Percentiles rank a stretch among this genome's conserved stretches.
Conservation (phyloP, 345 rosid species). For the Eucalyptus curtisii region DNA sequence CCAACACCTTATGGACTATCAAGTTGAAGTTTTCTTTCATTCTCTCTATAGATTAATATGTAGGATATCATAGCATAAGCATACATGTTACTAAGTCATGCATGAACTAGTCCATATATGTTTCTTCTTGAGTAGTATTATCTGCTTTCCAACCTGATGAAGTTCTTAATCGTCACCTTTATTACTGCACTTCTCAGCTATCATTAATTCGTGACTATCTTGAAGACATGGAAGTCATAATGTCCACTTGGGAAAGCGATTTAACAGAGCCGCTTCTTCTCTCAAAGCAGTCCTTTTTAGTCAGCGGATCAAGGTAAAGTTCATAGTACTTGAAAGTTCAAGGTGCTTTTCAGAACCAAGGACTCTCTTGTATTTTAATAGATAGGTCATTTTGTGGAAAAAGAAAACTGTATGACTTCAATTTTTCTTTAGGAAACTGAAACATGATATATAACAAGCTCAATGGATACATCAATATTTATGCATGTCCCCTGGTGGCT, state of each 20-base stretch:
- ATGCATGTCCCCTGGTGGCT: background rate
- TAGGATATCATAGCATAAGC: background rate
- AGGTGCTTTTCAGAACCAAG: background rate
- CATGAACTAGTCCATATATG: background rate
- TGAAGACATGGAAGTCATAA: constrained; percentile 27
- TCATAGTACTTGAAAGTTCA: background rate
- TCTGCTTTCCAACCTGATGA: background rate
- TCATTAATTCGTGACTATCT: constrained; percentile 38
- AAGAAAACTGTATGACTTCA: background rate
- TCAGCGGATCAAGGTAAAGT: constrained; percentile 28
- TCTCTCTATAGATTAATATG: background rate
- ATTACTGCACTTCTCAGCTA: constrained; percentile 10
- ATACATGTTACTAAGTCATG: background rate
- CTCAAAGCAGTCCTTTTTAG: constrained; percentile 24
- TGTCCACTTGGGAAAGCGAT: constrained; percentile 12
- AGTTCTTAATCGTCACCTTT: background rate
- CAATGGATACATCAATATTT: background rate
- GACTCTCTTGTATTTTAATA: background rate
- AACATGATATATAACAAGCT: background rate
- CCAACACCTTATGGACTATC: background rate
- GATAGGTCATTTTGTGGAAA: background rate
- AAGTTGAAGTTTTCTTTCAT: background rate
- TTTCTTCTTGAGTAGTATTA: background rate
- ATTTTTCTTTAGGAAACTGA: background rate
- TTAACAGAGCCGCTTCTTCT: constrained; percentile 29